Percentiles rank a stretch among this genome's conserved stretches.
Conservation (phyloP, 805 yeast genomes). For the Blastobotrys parvus region DNA sequence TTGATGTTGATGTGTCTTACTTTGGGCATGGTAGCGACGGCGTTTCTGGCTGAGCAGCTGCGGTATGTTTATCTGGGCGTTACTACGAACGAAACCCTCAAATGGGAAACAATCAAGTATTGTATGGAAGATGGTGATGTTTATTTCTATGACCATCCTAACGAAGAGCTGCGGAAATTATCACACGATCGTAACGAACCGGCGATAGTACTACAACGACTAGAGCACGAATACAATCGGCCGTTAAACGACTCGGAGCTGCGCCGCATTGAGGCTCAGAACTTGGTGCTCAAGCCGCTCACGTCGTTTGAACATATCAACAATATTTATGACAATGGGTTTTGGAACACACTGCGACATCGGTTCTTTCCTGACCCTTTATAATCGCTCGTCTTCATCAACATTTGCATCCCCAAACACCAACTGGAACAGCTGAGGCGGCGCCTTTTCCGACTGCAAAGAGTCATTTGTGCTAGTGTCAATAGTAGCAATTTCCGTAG, state of each 20-base stretch:
- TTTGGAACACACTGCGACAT: conserved; percentile 19
- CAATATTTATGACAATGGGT: conserved; percentile 32
- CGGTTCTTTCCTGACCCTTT: conserved; percentile 8
- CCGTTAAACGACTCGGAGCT: conserved; percentile 22
- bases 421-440: conserved; percentile 16
- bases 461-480: conserved; percentile 15
- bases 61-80: conserved; percentile 52
- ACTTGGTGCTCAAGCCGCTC: conserved; percentile 19
- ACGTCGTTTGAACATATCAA: conserved; percentile 26
- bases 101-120: conserved; percentile 60
- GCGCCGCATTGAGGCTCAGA: conserved; percentile 16
- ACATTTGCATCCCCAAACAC: conserved; percentile 21
- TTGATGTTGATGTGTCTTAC: conserved; percentile 38
- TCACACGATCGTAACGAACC: conserved; percentile 10
- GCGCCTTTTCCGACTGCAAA: conserved; percentile 15
- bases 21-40: conserved; percentile 36
- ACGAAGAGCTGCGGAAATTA: conserved; percentile 8
- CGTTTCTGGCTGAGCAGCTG: conserved; percentile 40
- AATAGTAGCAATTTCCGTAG: conserved; percentile 2
- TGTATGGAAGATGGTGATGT: conserved; percentile 37
- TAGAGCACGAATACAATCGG: conserved; percentile 22
- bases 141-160: conserved; percentile 22
- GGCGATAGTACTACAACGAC: conserved; percentile 22
- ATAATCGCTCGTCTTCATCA: too few species aligned
- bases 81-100: conserved; percentile 65